Evolutionary conservation across 1,284 basidiomycete species (phyloP).

Genomic region (Trichosporon coremiiforme): DNA sequence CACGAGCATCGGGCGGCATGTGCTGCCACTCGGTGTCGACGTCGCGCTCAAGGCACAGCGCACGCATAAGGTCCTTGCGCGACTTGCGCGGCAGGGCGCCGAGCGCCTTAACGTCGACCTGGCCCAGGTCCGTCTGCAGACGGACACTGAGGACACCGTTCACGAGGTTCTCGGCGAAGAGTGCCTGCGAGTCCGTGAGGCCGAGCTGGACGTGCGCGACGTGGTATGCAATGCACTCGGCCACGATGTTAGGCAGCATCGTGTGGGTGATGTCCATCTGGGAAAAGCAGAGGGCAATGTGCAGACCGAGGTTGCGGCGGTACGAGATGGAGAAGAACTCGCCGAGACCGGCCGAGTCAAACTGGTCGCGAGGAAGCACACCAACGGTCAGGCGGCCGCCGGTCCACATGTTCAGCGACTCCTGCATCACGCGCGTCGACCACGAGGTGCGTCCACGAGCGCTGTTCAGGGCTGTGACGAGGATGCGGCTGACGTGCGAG

Average conservation of each 20-base stretch:
- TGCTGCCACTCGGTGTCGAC: constrained; percentile 24
- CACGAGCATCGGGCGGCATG: constrained; percentile 19
- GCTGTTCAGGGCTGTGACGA: constrained; percentile 12
- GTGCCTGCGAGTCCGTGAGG: background rate
- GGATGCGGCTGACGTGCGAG: background rate
- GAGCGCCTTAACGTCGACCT: background rate
- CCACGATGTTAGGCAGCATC: constrained; percentile 18
- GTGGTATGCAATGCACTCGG: constrained; percentile 11
- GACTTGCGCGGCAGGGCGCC: constrained; percentile 6
- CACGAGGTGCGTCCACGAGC: background rate
- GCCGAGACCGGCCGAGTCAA: constrained; percentile 8
- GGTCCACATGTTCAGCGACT: constrained; percentile 22
- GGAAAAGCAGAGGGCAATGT: constrained; percentile 17
- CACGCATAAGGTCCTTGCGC: constrained; percentile 20
- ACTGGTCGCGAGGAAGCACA: constrained; percentile 23
- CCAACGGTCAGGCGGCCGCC: constrained; percentile 15
- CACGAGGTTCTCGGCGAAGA: constrained; percentile 18
- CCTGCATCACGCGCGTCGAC: background rate
- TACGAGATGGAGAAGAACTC: constrained; percentile 15
- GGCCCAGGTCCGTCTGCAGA: constrained; percentile 18
- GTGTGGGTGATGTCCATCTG: constrained; percentile 11
- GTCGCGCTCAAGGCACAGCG: constrained; percentile 22
- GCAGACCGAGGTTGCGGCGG: constrained; percentile 17
- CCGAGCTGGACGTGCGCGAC: constrained; percentile 15
- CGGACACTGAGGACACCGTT: background rate